A percentile compares a stretch with the other conserved stretches of the same genome.
These are phyloP conservation scores for Verticillium dahliae DNA, from an alignment of 2,329 filamentous ascomycete genomes.

Conservation along the genomic window DNA sequence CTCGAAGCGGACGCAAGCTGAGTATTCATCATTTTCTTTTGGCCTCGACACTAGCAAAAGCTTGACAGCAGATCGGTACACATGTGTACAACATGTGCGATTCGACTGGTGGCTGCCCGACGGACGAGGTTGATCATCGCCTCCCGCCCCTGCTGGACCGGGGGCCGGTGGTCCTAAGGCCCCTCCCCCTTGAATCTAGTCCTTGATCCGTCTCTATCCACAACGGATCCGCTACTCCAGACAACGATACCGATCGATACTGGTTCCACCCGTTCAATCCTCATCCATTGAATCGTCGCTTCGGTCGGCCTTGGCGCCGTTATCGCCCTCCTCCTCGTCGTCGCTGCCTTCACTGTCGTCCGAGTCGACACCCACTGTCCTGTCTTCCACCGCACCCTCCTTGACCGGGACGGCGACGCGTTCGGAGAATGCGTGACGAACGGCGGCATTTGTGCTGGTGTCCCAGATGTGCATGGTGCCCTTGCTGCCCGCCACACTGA, in stretches of 20 bases:
- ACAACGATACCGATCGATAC: background rate
- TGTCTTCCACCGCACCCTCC: slow-evolving; percentile 63
- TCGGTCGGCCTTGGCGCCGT: slow-evolving; percentile 27
- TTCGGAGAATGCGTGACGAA: slow-evolving; percentile 75
- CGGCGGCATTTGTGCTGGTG: slow-evolving; percentile 83
- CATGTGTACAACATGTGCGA: background rate
- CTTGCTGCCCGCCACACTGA: slow-evolving; percentile 92
- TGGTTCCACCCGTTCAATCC: slow-evolving; percentile 28
- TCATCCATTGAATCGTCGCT: slow-evolving; percentile 52
- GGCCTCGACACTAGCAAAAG: background rate
- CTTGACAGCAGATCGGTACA: background rate
- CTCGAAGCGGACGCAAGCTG: background rate
- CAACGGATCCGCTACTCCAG: background rate
- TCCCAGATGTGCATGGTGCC: slow-evolving; percentile 93
- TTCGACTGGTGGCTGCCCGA: background rate
- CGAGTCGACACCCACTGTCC: slow-evolving; percentile 66
- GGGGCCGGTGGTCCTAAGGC: background rate
- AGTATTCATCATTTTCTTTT: background rate
- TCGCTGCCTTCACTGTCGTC: slow-evolving; percentile 62
- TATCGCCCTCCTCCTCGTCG: slow-evolving; percentile 47
- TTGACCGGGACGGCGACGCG: slow-evolving; percentile 51
- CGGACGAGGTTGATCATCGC: background rate
- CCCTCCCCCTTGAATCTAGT: background rate
- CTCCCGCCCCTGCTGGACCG: background rate
- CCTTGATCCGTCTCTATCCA: background rate